phyloP scores from a whole-genome alignment of 139 green algal genomes.

The Picocystis salinarum region DNA sequence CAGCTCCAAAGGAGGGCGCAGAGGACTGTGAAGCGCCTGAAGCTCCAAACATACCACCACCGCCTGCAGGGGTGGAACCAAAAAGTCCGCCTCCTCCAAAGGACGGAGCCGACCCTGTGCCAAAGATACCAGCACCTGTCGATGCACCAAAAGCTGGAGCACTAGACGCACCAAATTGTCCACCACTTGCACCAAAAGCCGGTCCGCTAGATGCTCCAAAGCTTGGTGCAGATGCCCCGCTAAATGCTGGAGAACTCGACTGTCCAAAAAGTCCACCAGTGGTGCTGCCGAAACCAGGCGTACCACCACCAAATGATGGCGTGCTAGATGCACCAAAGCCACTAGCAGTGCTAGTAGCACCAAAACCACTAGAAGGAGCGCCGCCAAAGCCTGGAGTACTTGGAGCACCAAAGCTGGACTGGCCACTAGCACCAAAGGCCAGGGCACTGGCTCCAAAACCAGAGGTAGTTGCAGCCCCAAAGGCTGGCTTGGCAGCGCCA shows the following conservation, averaged over 20 bases:
- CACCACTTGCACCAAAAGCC: conserved; percentile 7
- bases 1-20: neutral
- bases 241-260: conserved; percentile 8
- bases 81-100: too few relatives aligned
- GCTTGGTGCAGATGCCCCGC: conserved; percentile 2
- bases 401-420: neutral
- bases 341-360: conserved; percentile 1
- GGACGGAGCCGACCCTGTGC: too few relatives aligned
- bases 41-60: neutral
- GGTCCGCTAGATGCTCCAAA: neutral
- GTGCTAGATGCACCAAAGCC: conserved; percentile 14
- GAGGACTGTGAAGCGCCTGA: neutral
- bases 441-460: conserved; percentile 22
- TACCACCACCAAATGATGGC: conserved; percentile 12
- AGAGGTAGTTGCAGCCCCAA: conserved; percentile 22
- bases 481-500: conserved; percentile 18
- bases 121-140: conserved; percentile 11
- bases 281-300: conserved; percentile 6
- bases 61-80: too few relatives aligned
- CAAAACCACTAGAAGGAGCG: neutral
- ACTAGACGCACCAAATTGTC: conserved; percentile 2
- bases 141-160: neutral
- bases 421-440: conserved; percentile 14
- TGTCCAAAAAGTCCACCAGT: neutral
- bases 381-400: conserved; percentile 12